Base-by-base conservation (phyloP, 1,139 yeast genomes). In the Debaryomycetaceae sp. region DNA sequence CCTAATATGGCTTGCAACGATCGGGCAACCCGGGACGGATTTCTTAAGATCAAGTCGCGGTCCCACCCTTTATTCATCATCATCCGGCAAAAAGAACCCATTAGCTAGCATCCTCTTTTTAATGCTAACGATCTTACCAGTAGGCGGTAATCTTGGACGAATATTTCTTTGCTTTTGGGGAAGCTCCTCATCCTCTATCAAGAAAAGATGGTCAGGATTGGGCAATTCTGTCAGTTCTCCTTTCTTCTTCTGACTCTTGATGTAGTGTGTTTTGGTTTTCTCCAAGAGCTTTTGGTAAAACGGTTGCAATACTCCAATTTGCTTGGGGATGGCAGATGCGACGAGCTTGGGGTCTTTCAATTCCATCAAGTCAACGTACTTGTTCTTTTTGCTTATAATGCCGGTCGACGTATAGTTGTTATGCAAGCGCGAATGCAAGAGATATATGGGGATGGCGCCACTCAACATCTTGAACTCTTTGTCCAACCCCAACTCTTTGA, bases 101-200 rank as follows among this genome's bases (percentile, higher is more conserved):
- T 55, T 68, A 1, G 74, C 61, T 5, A 78, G 56, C 9, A 69
- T 51, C 46, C 72, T 78, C 61, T 81, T 85, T 59, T 85, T 88
- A 21, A 78, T 63, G 2, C 75, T 67, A 0, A 83, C 58, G 23
- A 91, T 84, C 53, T 85, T 89, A 28, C 97, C 98, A 8, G 89
- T 86, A 0, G 97, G 96, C 2, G 97, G 96, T 29, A 91, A 65
- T 48, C 91, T 80, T 1, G 96, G 85, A 41, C 93, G 72, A n/a
- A 75, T 70, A 40, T 81, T 78, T 31, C 89, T 65, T 52, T 83
- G 91, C 44, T 83, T 83, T 40, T 83, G 78, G 1, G 95, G 88
- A 44, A 85, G 64, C 35, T 81, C 86, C 23, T 83, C 95, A 46
- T 85, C 95, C 48, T 85, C 95, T 20, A 80, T 62, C 28, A 81